These are phyloP conservation scores for Rhododendron williamsianum DNA, from an alignment of 148 eudicot species.

Conservation along the genomic window DNA sequence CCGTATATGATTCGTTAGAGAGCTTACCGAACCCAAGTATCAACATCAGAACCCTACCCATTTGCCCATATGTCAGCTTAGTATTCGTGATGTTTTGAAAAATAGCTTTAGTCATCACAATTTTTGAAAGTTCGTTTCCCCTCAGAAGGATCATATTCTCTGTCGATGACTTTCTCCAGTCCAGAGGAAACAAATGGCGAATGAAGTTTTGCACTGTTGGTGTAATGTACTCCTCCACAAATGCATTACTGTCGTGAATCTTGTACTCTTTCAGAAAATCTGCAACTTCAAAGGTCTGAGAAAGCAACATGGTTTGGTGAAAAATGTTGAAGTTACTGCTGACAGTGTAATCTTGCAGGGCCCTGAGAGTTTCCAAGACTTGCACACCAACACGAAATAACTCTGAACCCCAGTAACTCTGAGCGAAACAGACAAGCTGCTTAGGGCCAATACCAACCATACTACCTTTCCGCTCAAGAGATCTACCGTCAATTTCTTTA, in stretches of 20 bases:
- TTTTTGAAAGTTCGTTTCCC: conserved; percentile 19
- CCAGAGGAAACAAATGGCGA: conserved; percentile 32
- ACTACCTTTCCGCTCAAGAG: conserved; percentile 20
- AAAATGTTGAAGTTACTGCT: conserved; percentile 13
- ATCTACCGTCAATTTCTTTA: conserved; percentile 19
- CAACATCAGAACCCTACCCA: conserved; percentile 47
- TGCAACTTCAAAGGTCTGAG: conserved; percentile 32
- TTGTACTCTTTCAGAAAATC: conserved; percentile 28
- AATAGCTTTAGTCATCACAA: conserved; percentile 33
- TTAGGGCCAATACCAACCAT: conserved; percentile 22
- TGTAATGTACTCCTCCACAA: conserved; percentile 13
- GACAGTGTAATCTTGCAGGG: conserved; percentile 14
- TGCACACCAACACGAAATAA: conserved; percentile 33
- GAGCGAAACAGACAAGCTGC: conserved; percentile 26
- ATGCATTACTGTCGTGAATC: background rate
- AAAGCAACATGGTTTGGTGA: conserved; percentile 19
- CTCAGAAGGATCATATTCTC: conserved; percentile 33
- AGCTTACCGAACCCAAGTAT: conserved; percentile 34
- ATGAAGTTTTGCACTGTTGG: background rate
- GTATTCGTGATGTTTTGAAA: background rate
- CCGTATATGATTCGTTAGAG: conserved; percentile 6
- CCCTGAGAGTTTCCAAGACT: conserved; percentile 35
- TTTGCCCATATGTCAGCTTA: conserved; percentile 31
- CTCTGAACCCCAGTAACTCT: conserved; percentile 34
- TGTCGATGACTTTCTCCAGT: conserved; percentile 31